These are phyloP conservation scores for Hanseniaspora taiwanica DNA, from an alignment of 805 yeast species.

Conservation along the genomic window DNA sequence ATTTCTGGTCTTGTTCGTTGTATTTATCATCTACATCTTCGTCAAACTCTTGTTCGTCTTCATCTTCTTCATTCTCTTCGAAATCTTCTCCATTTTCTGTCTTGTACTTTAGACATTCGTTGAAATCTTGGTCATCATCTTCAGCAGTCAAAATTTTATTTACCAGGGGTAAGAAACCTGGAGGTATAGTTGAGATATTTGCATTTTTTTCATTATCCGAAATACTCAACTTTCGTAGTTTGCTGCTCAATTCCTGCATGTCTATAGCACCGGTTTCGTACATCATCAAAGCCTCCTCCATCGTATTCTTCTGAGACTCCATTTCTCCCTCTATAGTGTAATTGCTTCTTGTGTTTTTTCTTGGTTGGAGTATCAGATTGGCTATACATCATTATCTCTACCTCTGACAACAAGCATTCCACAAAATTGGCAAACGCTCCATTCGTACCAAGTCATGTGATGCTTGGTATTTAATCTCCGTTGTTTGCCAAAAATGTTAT, in stretches of 20 bases:
- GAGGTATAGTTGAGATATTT: neutral
- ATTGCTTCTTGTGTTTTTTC: neutral
- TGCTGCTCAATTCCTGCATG: neutral
- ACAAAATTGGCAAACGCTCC: no score
- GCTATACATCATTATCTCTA: no score
- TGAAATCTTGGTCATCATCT: constrained; percentile 1
- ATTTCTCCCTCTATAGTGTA: neutral
- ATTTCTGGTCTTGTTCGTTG: constrained; percentile 13
- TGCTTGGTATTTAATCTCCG: no score
- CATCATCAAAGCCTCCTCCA: neutral
- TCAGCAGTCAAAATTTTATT: neutral
- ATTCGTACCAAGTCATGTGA: no score
- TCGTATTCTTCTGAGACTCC: neutral
- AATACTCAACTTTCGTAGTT: neutral
- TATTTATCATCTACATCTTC: constrained; percentile 16
- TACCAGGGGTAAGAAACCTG: neutral
- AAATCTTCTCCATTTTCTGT: neutral
- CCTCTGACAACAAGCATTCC: no score
- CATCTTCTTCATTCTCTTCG: neutral
- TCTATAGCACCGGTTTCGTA: neutral
- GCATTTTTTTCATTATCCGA: neutral
- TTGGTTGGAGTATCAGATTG: no score
- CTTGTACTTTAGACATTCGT: neutral
- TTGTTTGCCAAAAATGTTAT: no score
- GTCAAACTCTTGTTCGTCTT: constrained; percentile 8